A percentile compares a stretch with the other conserved stretches of the same genome.
Evolutionary conservation across 257 asterid species (phyloP).

Genomic region (Misopates orontium): DNA sequence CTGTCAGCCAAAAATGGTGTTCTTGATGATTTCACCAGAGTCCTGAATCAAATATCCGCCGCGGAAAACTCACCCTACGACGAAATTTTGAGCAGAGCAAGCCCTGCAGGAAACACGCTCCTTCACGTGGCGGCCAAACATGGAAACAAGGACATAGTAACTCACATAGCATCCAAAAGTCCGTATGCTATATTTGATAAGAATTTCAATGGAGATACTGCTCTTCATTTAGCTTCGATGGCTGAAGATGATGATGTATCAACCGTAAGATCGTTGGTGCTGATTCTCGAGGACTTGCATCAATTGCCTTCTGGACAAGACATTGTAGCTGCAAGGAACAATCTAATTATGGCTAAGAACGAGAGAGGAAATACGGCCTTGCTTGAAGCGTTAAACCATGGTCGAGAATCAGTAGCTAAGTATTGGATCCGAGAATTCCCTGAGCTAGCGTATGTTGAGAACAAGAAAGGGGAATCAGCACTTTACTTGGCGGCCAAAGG

Average conservation of each 20-base stretch:
- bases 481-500: constrained; percentile 36
- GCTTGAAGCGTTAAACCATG: constrained; percentile 26
- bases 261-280: constrained; percentile 11
- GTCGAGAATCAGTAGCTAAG: constrained; percentile 8
- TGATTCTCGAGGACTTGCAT: background rate
- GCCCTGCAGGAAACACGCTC: constrained; percentile 24
- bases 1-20: constrained; percentile 25
- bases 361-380: constrained; percentile 32
- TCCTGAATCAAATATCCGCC: constrained; percentile 6
- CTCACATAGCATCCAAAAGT: background rate
- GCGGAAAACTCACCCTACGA: background rate
- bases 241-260: constrained; percentile 23
- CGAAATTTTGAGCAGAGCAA: constrained; percentile 4
- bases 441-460: constrained; percentile 15
- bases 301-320: background rate
- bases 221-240: constrained; percentile 42
- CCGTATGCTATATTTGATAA: constrained; percentile 21
- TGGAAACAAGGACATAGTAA: background rate
- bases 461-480: constrained; percentile 24
- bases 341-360: constrained; percentile 12
- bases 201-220: constrained; percentile 36
- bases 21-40: background rate
- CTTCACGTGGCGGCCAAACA: constrained; percentile 29
- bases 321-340: background rate
- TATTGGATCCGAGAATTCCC: constrained; percentile 27